These are phyloP conservation scores for Aspergillus novoparasiticus DNA, from an alignment of 2,329 filamentous ascomycete species.

Conservation along the genomic window DNA sequence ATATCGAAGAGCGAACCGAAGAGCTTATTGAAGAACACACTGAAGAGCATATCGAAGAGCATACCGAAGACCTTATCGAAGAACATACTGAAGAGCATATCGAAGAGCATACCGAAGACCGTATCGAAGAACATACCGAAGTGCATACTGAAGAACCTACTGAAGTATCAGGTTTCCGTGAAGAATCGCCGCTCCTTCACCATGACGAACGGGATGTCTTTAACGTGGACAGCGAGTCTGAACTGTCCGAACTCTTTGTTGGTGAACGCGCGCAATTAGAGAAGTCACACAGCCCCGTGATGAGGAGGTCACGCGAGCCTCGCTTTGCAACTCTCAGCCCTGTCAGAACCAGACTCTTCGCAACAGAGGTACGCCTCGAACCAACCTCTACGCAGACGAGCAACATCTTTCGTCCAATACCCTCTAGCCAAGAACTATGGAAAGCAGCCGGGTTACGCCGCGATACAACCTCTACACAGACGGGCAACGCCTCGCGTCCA, in stretches of 20 bases:
- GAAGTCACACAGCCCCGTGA: slow-evolving; percentile 21
- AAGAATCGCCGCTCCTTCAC: slow-evolving; percentile 14
- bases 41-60: neutral
- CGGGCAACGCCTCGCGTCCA: neutral
- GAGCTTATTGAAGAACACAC: neutral
- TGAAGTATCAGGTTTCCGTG: slow-evolving; percentile 14
- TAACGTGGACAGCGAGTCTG: slow-evolving; percentile 17
- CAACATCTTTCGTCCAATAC: neutral
- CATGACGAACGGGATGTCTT: slow-evolving; percentile 14
- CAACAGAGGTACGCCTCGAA: neutral
- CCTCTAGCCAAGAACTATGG: slow-evolving; percentile 11
- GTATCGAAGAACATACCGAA: neutral
- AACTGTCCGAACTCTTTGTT: slow-evolving; percentile 16
- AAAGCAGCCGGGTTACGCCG: neutral
- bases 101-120: neutral
- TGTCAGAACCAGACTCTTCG: neutral
- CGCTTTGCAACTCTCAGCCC: neutral
- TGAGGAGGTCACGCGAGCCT: slow-evolving; percentile 4
- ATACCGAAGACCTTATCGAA: neutral
- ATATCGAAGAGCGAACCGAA: neutral
- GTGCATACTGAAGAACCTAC: neutral
- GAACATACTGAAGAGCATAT: neutral
- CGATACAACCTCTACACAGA: neutral
- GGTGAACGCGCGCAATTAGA: slow-evolving; percentile 17
- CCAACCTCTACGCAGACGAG: neutral